Evolutionary conservation across 2,329 filamentous ascomycete species (phyloP).

Genomic region (Phoma herbarum): DNA sequence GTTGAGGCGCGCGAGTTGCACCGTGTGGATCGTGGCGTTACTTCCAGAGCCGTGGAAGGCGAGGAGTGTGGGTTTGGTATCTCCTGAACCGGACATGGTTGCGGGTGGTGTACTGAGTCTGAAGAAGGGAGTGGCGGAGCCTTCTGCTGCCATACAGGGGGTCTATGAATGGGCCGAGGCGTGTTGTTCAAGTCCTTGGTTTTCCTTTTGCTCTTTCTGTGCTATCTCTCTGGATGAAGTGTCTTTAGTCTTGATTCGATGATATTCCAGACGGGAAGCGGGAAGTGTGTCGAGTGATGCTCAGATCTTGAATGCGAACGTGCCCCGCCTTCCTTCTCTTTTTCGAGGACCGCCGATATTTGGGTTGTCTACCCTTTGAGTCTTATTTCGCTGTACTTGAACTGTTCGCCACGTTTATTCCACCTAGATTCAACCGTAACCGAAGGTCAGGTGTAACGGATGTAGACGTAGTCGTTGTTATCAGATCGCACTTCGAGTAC

Average conservation of each 20-base stretch:
- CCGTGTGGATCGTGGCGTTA: conserved; percentile 44
- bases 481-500: conserved; percentile 7
- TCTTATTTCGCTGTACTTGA: too few species aligned
- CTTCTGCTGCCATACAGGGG: neutral
- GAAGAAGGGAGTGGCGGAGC: conserved; percentile 3
- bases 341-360: neutral
- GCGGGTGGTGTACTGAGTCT: conserved; percentile 7
- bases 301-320: neutral
- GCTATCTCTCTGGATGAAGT: too few species aligned
- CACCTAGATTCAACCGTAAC: too few species aligned
- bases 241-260: neutral
- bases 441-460: too few species aligned
- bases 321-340: conserved; percentile 16
- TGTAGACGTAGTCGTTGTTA: conserved; percentile 6
- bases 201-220: neutral
- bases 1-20: conserved; percentile 45
- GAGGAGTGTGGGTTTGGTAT: conserved; percentile 45
- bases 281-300: neutral
- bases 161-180: neutral
- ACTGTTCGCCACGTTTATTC: too few species aligned
- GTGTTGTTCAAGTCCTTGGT: neutral
- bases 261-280: neutral
- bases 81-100: conserved; percentile 2
- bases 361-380: neutral
- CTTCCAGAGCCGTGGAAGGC: conserved; percentile 50